Evolutionary conservation across 176 grass and related monocot genomes (phyloP), one percentile per base, ranked within the genome.

Genomic region (Thinopyrum elongatum): DNA sequence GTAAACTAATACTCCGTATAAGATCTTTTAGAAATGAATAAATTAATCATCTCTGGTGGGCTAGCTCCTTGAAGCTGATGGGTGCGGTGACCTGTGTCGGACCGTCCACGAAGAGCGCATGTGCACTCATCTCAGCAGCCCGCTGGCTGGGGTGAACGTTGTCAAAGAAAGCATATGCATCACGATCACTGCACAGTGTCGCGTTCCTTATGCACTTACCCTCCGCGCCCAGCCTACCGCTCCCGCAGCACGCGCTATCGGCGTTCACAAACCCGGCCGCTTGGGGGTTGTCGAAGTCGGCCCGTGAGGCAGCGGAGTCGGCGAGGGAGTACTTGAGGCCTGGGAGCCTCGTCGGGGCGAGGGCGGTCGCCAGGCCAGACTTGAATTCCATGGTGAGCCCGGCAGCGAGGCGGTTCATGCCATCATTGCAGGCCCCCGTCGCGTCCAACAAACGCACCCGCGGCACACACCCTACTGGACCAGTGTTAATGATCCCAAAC

Each of bases 181-280:
- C 79, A 0, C 83, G 74, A 34, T 47, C 3, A 7, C 17, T 17
- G 78, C 88, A 90, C 3, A 80, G 23, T 36, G 23, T 12, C 26
- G 77, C 62, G 31, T 35, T 25, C 7, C 75, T 35, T 14, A 31
- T 13, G 88, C 88, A 89, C 0, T 21, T n/a, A 6, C 3, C 39
- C 70, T 85, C 35, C 2, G 72, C 53, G 8, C 83, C 77, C 17
- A 86, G 61, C 46, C 82, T 23, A 0, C 87, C 87, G 34, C 55
- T 27, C 2, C 87, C 87, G 60, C 87, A 89, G 78, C 87, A 89
- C 1, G 87, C 87, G 42, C 66, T 86, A 58, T 89, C 76, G 1
- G 26, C 14, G 77, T 21, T 80, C 12, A 7, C 15, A 15, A 86
- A 89, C 22, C 82, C 86, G 16, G 5, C 5, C 5, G 47, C 47